phyloP scores from a whole-genome alignment of 1,139 yeast species.

The Pneumocystis murina region DNA sequence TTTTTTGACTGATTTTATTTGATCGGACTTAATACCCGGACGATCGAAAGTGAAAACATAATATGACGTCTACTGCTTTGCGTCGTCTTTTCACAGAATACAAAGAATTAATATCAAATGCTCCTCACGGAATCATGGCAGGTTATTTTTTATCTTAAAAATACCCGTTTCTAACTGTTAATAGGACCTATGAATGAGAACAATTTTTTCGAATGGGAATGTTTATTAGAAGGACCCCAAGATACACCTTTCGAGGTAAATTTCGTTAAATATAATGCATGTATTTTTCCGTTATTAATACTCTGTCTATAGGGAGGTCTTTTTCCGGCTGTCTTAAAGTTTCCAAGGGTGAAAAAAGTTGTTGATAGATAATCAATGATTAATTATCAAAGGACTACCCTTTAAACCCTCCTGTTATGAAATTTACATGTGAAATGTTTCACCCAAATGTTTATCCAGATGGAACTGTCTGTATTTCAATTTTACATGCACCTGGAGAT shows the following conservation, averaged over 20 bases:
- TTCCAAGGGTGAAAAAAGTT: slow-evolving; percentile 37
- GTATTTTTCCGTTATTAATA: slow-evolving; percentile 21
- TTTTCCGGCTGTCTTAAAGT: slow-evolving; percentile 66
- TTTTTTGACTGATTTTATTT: background rate
- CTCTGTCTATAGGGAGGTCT: slow-evolving; percentile 81
- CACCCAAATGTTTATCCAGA: slow-evolving; percentile 90
- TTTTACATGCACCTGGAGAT: slow-evolving; percentile 89
- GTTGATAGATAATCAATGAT: background rate
- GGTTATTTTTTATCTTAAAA: background rate
- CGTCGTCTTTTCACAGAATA: slow-evolving; percentile 64
- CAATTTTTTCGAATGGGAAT: slow-evolving; percentile 78
- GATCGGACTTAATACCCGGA: background rate
- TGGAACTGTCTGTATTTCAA: slow-evolving; percentile 91
- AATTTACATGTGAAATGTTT: slow-evolving; percentile 67
- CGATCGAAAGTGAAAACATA: background rate
- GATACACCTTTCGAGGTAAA: background rate
- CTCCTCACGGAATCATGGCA: slow-evolving; percentile 92
- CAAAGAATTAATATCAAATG: slow-evolving; percentile 67
- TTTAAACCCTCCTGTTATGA: slow-evolving; percentile 72
- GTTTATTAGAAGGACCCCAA: slow-evolving; percentile 82
- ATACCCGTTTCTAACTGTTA: background rate
- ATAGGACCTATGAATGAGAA: slow-evolving; percentile 67
- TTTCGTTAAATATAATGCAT: too few species aligned
- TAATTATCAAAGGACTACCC: slow-evolving; percentile 49
- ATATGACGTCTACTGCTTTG: background rate